These are phyloP conservation scores for Encephalitozoon hellem DNA, from an alignment of 371 early-diverging fungal species.

Conservation along the genomic window DNA sequence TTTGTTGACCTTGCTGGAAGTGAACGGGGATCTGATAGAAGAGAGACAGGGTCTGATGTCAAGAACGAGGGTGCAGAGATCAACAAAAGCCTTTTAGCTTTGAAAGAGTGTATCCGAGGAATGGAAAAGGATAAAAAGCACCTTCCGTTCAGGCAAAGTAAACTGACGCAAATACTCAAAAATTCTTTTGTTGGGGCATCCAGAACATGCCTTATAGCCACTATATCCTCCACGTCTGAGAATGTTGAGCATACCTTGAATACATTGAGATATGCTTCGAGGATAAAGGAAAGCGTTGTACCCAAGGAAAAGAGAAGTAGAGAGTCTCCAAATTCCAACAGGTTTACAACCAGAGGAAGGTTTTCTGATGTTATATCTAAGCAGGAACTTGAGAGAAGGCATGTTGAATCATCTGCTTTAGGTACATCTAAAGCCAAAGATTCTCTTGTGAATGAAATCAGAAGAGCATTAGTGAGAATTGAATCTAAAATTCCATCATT, in stretches of 20 bases:
- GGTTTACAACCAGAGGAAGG: neutral
- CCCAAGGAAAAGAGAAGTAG: neutral
- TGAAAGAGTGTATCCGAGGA: conserved; percentile 92
- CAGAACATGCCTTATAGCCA: conserved; percentile 88
- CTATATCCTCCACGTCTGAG: conserved; percentile 74
- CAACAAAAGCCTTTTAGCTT: conserved; percentile 84
- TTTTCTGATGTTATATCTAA: neutral
- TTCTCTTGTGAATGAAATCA: neutral
- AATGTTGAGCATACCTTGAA: conserved; percentile 92
- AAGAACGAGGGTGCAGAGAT: conserved; percentile 93
- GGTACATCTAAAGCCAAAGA: neutral
- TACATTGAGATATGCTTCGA: conserved; percentile 81
- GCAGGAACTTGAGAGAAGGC: neutral
- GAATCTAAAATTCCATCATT: neutral
- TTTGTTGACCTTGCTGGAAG: conserved; percentile 96
- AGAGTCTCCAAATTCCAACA: neutral
- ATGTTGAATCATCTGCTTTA: neutral
- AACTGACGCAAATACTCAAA: conserved; percentile 86
- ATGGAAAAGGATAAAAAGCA: conserved; percentile 79
- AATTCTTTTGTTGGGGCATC: conserved; percentile 92
- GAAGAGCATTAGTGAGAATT: neutral
- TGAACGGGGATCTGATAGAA: conserved; percentile 91
- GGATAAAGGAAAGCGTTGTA: conserved; percentile 38
- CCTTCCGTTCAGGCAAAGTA: conserved; percentile 87
- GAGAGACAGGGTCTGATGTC: conserved; percentile 74